Conservation (phyloP, 2,329 filamentous ascomycete species). For the Fusarium pseudograminearum region DNA sequence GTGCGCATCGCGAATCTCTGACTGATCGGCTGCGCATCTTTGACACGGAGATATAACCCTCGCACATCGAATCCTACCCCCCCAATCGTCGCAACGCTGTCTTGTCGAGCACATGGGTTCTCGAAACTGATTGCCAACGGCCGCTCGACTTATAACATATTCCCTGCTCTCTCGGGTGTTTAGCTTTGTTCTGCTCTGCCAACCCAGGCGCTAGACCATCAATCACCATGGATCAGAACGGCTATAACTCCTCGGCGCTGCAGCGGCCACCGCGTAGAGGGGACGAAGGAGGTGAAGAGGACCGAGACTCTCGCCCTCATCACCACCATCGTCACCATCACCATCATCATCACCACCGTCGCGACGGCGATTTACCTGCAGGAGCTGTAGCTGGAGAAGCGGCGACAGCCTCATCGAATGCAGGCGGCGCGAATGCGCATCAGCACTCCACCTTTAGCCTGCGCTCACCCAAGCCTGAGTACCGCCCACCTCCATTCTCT, state of each 20-base stretch:
- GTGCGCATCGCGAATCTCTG: constrained; percentile 46
- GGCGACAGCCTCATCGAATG: constrained; percentile 41
- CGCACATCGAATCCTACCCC: constrained; percentile 32
- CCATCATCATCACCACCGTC: constrained; percentile 54
- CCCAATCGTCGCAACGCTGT: constrained; percentile 39
- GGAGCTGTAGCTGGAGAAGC: constrained; percentile 35
- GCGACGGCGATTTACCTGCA: constrained; percentile 54
- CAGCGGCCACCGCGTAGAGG: constrained; percentile 56
- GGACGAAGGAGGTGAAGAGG: constrained; percentile 56
- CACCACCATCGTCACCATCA: constrained; percentile 54
- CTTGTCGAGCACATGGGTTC: constrained; percentile 47
- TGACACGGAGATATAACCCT: constrained; percentile 16
- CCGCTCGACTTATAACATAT: constrained; percentile 35
- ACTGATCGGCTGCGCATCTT: constrained; percentile 39
- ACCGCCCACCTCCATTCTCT: constrained; percentile 51
- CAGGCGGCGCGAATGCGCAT: constrained; percentile 50
- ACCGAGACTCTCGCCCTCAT: constrained; percentile 50
- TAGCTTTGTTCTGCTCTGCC: constrained; percentile 25
- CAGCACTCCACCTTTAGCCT: constrained; percentile 61
- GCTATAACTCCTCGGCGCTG: constrained; percentile 64
- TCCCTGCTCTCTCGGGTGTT: constrained; percentile 30
- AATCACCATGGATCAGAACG: constrained; percentile 58
- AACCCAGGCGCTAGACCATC: constrained; percentile 36
- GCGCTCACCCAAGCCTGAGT: constrained; percentile 62
- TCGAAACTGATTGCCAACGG: constrained; percentile 40